Base-by-base conservation (phyloP, 2,329 filamentous ascomycete genomes). In the Phyllosticta citribraziliensis region DNA sequence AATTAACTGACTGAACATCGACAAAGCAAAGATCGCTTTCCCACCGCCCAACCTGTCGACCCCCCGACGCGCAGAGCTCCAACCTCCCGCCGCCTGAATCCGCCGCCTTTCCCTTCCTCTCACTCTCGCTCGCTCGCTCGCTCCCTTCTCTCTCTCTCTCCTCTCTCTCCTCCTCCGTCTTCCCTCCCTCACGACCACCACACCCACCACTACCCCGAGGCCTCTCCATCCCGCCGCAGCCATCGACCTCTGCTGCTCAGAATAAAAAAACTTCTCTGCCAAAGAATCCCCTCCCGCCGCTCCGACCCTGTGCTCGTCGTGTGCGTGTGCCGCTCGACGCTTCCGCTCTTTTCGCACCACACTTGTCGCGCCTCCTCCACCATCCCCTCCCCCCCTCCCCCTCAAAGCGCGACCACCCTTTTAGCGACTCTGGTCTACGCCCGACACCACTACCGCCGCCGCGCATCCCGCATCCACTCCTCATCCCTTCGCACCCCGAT, bases 381-480 rank as follows among this genome's bases (percentile, higher is more conserved):
- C 60, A 24, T 55, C 60, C 10, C 52, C 25, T 53, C 58, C 53
- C 55, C 57, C 60, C 59, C 55, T 55, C 55, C 57, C 60, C 59
- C 55, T 55, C 60, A 47, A 61, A 52, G 50, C 60, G 52, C 55
- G 25, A 25, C 25, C 53, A 25, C 40, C 52, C 55, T 54, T 61
- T 61, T 61, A 61, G 60, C 60, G 60, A 61, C 55, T 47, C 58
- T 52, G 58, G 50, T 40, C 33, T 11, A 40, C 60, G 55, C 60
- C 60, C 60, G 55, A 51, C 50, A 54, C 47, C 55, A 61, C 53
- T 52, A 20, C 25, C 53, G 17, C 20, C 53, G 25, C 33, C 55
- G 60, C 56, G 54, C 60, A 57, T 51, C 55, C 19, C 20, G 27
- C 25, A 20, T 20, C 53, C 14, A 24, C 25, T 55, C 53, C 12